These are phyloP conservation scores for Ettlia oleoabundans DNA, from an alignment of 139 green algal genomes.

Conservation along the genomic window DNA sequence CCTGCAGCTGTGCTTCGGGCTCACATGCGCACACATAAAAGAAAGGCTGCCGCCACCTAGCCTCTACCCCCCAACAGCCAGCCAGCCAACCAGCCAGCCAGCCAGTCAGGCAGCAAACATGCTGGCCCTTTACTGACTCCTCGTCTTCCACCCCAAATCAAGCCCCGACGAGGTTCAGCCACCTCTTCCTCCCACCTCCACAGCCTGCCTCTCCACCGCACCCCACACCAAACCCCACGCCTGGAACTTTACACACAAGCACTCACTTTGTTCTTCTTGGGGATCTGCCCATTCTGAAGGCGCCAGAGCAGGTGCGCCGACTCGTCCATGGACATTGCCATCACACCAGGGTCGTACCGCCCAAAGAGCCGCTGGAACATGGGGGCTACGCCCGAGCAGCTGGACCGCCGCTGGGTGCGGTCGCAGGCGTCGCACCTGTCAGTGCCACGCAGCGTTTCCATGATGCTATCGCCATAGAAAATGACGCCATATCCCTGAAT, in stretches of 20 bases:
- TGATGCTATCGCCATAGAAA: constrained; percentile 18
- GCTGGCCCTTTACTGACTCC: too few relatives aligned
- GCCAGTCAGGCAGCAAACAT: too few relatives aligned
- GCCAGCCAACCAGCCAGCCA: background rate
- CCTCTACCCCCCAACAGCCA: too few relatives aligned
- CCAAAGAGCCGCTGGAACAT: background rate
- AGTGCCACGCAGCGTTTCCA: constrained; percentile 14
- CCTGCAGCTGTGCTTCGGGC: too few relatives aligned
- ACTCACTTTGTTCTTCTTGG: constrained; percentile 12
- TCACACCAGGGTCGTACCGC: background rate
- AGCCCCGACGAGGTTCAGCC: too few relatives aligned
- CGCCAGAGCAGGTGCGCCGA: constrained; percentile 17
- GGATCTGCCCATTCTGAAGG: constrained; percentile 16
- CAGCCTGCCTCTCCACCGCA: too few relatives aligned
- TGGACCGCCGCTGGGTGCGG: background rate
- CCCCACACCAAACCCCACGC: too few relatives aligned
- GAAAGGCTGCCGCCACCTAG: too few relatives aligned
- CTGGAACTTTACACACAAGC: too few relatives aligned
- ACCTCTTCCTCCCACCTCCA: too few relatives aligned
- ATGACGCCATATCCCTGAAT: constrained; percentile 12
- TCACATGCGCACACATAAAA: too few relatives aligned
- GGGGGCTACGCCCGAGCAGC: background rate
- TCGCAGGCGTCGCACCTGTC: constrained; percentile 25
- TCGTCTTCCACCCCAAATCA: too few relatives aligned
- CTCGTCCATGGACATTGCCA: constrained; percentile 24